Conservation (phyloP, 257 asterid species). For the Solanum ossicruentum region DNA sequence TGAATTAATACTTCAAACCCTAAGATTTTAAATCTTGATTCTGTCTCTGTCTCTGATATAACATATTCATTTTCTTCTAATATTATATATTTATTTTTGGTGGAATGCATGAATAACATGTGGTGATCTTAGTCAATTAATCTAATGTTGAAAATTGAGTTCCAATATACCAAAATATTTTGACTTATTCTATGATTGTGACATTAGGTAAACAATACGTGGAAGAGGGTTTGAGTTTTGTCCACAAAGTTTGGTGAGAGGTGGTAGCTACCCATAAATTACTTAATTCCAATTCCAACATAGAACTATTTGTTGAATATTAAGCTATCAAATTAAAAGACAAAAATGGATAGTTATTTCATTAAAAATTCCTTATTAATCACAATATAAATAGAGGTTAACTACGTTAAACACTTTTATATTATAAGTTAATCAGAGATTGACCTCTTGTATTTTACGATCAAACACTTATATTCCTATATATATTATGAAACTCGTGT, state of each 20-base stretch:
- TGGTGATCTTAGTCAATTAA: neutral
- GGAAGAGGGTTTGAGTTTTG: neutral
- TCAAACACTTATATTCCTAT: too few relatives aligned
- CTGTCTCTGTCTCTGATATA: too few relatives aligned
- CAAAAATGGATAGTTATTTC: too few relatives aligned
- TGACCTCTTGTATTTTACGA: too few relatives aligned
- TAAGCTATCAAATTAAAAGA: too few relatives aligned
- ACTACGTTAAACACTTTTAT: too few relatives aligned
- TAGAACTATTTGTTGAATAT: too few relatives aligned
- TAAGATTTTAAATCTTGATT: neutral
- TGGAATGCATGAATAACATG: neutral
- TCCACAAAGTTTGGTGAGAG: neutral
- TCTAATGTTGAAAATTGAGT: neutral
- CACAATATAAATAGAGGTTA: too few relatives aligned
- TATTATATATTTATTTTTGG: neutral
- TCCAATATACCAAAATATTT: neutral
- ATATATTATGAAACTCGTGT: too few relatives aligned
- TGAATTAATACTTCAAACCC: accelerated
- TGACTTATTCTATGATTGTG: neutral
- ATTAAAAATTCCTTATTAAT: too few relatives aligned
- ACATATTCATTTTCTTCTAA: neutral
- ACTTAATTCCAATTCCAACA: neutral
- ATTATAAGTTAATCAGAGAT: too few relatives aligned
- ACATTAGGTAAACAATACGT: neutral
- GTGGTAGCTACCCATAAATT: too few relatives aligned